Evolutionary conservation across 352 stramenopile species (phyloP), one percentile per base, ranked within the genome.

Genomic region (Aphanomyces stellatus): DNA sequence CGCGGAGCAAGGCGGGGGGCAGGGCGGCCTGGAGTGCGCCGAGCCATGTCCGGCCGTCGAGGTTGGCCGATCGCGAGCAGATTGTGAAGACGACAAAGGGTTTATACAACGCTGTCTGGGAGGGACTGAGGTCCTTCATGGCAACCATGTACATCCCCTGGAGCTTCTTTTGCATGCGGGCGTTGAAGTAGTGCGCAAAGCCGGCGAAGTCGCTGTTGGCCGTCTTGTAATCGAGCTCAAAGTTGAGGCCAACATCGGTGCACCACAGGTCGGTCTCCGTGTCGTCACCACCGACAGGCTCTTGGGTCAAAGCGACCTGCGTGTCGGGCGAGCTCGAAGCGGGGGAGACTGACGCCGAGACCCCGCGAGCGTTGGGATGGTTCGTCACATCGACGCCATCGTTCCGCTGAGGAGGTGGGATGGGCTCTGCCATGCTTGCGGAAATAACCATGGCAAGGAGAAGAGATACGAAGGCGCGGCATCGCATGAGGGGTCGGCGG

Each of bases 81-180:
- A 46, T n/a, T 6, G 35, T 22, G 19, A 64, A 64, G 11, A 64
- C 34, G 7, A 64, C 40, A 51, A 64, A 64, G 11, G 55, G n/a
- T 35, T 51, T 64, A 5, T 28, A 10, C 0, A 3, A 11, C 3
- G 35, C 37, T 25, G 3, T 13, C 7, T 43, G 35, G 11, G 55
- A 64, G 17, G 55, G 55, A 13, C 31, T 46, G 19, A 64, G 11
- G 27, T 64, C 55, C 5, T 24, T 31, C 25, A 64, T 51, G 17
- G 8, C 13, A 24, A 64, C 35, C 4, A 19, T 28, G 25, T 51
- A 51, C 7, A n/a, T 3, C 11, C 8, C n/a, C 11, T 43, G 11
- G 22, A 64, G 40, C 25, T 64, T 4, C 11, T 24, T 43, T 24
- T 35, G n/a, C 34, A 64, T 49, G 11, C 31, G 25, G 4, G 49